Base-by-base conservation (phyloP, 768 basidiomycete genomes). In the Boletus pseudo-olivaceus region DNA sequence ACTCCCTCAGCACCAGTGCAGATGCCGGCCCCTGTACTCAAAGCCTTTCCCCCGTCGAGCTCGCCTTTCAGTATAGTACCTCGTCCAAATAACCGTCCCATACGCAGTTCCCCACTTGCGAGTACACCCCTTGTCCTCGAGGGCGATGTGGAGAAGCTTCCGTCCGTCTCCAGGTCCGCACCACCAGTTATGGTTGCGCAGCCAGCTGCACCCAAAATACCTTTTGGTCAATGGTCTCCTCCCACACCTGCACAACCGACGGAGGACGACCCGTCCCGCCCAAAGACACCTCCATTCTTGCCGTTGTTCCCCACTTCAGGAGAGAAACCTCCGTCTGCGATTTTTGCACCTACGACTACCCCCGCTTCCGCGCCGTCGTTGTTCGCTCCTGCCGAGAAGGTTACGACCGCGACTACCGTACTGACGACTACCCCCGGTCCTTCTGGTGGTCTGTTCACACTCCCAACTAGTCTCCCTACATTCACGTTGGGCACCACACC, bases 51-150 rank as follows among this genome's bases (percentile, higher is more conserved):
- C 30, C 65, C 54, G 30, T 53, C 58, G 14, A 32, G 45, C 63
- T 76, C 81, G 20, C 69, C 75, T 3, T 66, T 84, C 32, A 77
- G 78, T 23, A 65, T 66, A 27, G 44, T 79, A 17, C 82, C 83
- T 19, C 76, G 86, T 37, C 78, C 87, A 19, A 61, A 48, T 12
- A 68, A 57, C 8, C 80, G 84, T 7, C 88, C 88, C 0, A 69
- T 77, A 4, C 82, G 87, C n/a, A 91, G 90, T 59, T 90, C 90
- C 4, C 90, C 90, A 2, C 73, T 91, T 46, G 84, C 89, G 5
- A 82, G 69, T 53, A 74, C 77, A 6, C 73, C 82, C 49, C 73
- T 73, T 51, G 80, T 75, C 20, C 78, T 79, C 15, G 80, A 80
- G 9, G 69, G 69, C 17, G 68, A 70, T 34, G 49, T 59, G 11